Percentiles rank a stretch among this genome's conserved stretches.
Evolutionary conservation across 83 land plant genomes (phyloP).

Genomic region (Diphasiastrum complanatum): DNA sequence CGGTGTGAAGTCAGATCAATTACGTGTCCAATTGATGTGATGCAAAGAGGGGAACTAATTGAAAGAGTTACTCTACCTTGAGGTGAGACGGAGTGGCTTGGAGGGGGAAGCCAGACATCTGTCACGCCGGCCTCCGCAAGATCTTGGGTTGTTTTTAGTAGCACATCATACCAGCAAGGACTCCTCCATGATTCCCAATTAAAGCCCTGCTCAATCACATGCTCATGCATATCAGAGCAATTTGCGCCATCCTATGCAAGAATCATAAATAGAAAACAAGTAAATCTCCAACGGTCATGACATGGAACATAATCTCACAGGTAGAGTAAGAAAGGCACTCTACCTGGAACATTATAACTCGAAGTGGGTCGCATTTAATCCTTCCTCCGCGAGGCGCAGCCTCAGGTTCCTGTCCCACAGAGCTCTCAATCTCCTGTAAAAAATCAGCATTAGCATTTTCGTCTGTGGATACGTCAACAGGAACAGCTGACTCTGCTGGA

Average conservation of each 20-base stretch:
- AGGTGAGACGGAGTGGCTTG: conserved; percentile 26
- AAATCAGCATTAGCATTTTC: no score
- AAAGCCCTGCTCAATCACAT: neutral
- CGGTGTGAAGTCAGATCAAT: neutral
- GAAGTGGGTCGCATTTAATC: conserved; percentile 28
- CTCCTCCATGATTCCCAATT: conserved; percentile 30
- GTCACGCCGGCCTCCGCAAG: conserved; percentile 30
- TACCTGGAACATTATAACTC: conserved; percentile 32
- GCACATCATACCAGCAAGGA: conserved; percentile 29
- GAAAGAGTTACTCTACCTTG: conserved; percentile 17
- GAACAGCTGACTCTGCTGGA: no score
- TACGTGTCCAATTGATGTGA: neutral
- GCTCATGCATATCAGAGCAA: neutral
- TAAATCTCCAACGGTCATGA: neutral
- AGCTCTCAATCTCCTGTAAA: no score
- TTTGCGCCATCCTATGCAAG: neutral
- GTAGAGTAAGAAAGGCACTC: neutral
- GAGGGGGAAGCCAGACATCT: conserved; percentile 34
- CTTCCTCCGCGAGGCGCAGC: conserved; percentile 18
- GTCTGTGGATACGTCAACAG: no score
- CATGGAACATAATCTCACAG: neutral
- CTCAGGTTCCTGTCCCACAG: no score
- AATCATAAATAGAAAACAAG: neutral
- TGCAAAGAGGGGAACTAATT: neutral
- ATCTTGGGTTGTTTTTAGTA: conserved; percentile 16